phyloP scores from a whole-genome alignment of 805 yeast species.

The Metschnikowia reukaufii region DNA sequence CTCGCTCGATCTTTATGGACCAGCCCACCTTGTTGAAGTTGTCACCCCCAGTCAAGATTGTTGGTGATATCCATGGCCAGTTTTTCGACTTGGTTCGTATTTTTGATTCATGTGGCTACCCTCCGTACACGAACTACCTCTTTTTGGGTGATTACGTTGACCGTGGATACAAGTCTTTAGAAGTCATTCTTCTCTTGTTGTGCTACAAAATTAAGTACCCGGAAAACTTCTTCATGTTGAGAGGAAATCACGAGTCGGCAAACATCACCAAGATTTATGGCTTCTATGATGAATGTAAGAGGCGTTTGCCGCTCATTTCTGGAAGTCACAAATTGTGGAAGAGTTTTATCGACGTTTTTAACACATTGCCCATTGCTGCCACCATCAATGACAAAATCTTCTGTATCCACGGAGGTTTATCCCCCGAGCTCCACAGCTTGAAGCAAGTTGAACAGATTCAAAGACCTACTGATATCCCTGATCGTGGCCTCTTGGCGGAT shows the following conservation, averaged over 20 bases:
- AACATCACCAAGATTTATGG: slow-evolving; percentile 61
- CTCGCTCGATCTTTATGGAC: slow-evolving; percentile 57
- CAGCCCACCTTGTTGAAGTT: slow-evolving; percentile 67
- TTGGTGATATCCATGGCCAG: slow-evolving; percentile 81
- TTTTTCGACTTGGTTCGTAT: slow-evolving; percentile 54
- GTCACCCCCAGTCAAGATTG: slow-evolving; percentile 79
- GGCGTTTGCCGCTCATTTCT: slow-evolving; percentile 39
- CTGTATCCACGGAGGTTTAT: slow-evolving; percentile 70
- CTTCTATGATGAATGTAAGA: slow-evolving; percentile 60
- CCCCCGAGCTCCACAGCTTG: slow-evolving; percentile 66
- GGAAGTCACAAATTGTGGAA: slow-evolving; percentile 49
- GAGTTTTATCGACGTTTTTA: slow-evolving; percentile 53
- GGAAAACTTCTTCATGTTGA: slow-evolving; percentile 57
- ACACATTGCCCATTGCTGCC: slow-evolving; percentile 61
- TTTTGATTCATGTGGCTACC: slow-evolving; percentile 59
- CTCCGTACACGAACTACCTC: slow-evolving; percentile 55
- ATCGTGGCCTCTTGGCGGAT: slow-evolving; percentile 74
- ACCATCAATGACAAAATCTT: slow-evolving; percentile 58
- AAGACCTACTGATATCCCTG: slow-evolving; percentile 84
- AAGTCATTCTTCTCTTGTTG: slow-evolving; percentile 50
- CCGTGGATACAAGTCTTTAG: slow-evolving; percentile 57
- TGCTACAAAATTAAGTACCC: slow-evolving; percentile 60
- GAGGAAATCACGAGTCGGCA: slow-evolving; percentile 62
- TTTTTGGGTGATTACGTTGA: slow-evolving; percentile 62
- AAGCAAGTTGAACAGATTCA: slow-evolving; percentile 68